Evolutionary conservation across 371 early-diverging fungal genomes (phyloP), one percentile per base, ranked within the genome.

Genomic region (Cladochytrium tenue): DNA sequence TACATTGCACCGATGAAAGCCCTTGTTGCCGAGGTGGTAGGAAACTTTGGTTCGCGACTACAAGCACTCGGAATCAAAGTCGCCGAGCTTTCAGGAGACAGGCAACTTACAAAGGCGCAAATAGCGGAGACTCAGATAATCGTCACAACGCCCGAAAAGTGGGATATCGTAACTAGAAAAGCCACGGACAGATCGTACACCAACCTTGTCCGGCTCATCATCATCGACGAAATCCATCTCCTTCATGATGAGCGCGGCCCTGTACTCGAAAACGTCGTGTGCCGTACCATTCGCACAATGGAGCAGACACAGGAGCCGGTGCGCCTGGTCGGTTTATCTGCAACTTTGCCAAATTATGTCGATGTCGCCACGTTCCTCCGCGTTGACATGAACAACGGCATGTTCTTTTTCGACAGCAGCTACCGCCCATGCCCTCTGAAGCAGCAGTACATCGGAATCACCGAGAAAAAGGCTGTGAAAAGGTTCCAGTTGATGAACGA

Each of bases 1-100:
- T 99, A 99, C 80, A 89, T 99, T 72, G 99, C 99, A 3, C 99
- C 99, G 3, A 99, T 99, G 99, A 99, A 98, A 76, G 99, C 99
- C 4, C 82, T 99, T 58, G 99, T 98, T 23, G 91, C 93, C 60
- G 99, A 99, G 87, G 93, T 99, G 91, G 95, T 95, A 20, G 88
- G 87, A 31, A 96, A 95, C 68, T 96, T 99, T 73, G 76, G 83
- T 43, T 70, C 69, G 51, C 89, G 97, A 55, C 81, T 99, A 25
- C 77, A 81, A 67, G 84, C 86, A 1, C 91, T 88, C 66, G 93
- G 93, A n/a, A 81, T 95, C 56, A 87, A 80, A 25, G 97, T 99
- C 23, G 90, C 92, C 10, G 99, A 99, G 82, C 87, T 98, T 72
- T 99, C 99, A 20, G 99, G 99, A 73, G 99, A 99, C 81, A 90